Base-by-base conservation (phyloP, 352 stramenopile species). In the Phytophthora meadii region DNA sequence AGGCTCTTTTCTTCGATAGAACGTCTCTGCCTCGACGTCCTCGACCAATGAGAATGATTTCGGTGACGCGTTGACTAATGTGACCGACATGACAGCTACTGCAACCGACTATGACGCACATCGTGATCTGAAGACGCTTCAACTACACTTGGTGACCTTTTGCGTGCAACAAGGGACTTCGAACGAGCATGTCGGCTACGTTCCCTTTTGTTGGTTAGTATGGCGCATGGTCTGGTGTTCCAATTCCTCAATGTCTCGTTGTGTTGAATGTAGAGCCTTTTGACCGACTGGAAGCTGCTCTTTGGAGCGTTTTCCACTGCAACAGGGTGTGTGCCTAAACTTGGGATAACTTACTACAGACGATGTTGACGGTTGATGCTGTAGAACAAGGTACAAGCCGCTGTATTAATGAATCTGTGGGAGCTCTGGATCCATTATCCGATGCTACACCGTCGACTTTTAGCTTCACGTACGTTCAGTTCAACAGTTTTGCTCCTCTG, bases 191-290 rank as follows among this genome's bases (percentile, higher is more conserved):
- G 76, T 32, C 66, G 27, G 42, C 72, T 19, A n/a, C 46, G 10
- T 74, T 81, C 50, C 70, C 76, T 15, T 77, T 76, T 37, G 68
- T 76, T 17, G 76, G 75, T 84, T 11, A 27, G 68, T 63, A 34
- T 36, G 30, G 14, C 4, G 11, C 27, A 36, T 37, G n/a, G 6
- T 17, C 2, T 25, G 22, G 7, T 58, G 10, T 24, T 34, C 40
- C 19, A 8, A 24, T 28, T 37, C 27, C n/a, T 49, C 24, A 61
- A 4, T 19, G 30, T 27, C 22, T 8, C 3, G 9, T 58, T 39
- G 37, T 49, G n/a, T 41, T 10, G 25, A 17, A 7, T 14, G 49
- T 34, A 81, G 73, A 79, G 25, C 67, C 57, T 5, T 36, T 72
- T 22, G 19, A 4, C 12, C 64, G 74, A 14, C 39, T 77, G 17